phyloP scores from a whole-genome alignment of 805 yeast species.

The Yarrowia sp. region DNA sequence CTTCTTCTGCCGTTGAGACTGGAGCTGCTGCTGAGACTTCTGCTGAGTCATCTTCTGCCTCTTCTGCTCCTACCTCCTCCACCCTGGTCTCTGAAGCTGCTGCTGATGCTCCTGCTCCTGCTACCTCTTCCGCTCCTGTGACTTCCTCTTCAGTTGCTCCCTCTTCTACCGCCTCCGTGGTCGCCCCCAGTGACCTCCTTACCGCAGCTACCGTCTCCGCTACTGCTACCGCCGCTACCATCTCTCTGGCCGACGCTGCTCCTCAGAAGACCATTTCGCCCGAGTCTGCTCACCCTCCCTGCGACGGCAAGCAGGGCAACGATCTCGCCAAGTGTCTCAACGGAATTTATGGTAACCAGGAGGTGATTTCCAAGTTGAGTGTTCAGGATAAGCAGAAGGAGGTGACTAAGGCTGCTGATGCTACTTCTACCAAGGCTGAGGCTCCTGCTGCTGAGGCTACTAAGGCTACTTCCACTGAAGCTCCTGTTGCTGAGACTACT shows the following conservation, averaged over 20 bases:
- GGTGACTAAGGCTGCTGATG: not conserved
- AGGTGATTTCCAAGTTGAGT: slow-evolving; percentile 14
- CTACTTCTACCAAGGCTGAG: slow-evolving; percentile 39
- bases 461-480: slow-evolving; percentile 41
- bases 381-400: slow-evolving; percentile 18
- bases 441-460: slow-evolving; percentile 42
- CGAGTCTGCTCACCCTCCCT: slow-evolving; percentile 29
- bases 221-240: slow-evolving; percentile 39
- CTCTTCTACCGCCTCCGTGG: slow-evolving; percentile 36
- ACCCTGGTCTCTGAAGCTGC: not conserved
- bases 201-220: slow-evolving; percentile 26
- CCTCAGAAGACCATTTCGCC: slow-evolving; percentile 41
- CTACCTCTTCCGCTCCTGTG: slow-evolving; percentile 38
- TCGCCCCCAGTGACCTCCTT: slow-evolving; percentile 38
- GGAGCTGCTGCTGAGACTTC: slow-evolving; percentile 7
- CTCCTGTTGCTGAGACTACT: slow-evolving; percentile 34
- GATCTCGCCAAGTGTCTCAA: slow-evolving; percentile 39
- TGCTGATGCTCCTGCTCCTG: slow-evolving; percentile 2
- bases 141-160: slow-evolving; percentile 33
- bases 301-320: slow-evolving; percentile 40
- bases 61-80: slow-evolving; percentile 1
- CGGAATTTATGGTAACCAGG: slow-evolving; percentile 27
- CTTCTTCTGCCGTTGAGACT: not conserved
- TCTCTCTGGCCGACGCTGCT: slow-evolving; percentile 26
- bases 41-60: not conserved